Conservation (phyloP, 257 asterid species). For the Solanum sitiens region DNA sequence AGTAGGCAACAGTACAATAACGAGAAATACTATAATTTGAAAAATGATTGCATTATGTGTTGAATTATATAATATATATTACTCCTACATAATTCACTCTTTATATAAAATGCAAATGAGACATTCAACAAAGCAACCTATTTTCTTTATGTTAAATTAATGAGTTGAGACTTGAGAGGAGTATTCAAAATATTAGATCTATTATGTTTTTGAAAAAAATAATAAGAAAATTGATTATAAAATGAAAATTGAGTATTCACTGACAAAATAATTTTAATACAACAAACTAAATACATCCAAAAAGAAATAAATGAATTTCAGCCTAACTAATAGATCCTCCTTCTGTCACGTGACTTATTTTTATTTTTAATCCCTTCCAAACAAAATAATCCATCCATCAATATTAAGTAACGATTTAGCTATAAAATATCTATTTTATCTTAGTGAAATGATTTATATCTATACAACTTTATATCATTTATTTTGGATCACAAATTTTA, state of each 20-base stretch:
- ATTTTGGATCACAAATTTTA: too few species aligned
- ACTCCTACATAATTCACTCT: not conserved
- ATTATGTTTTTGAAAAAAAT: too few species aligned
- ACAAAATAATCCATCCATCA: accelerated
- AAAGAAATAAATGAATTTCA: too few species aligned
- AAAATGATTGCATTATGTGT: not conserved
- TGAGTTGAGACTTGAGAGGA: not conserved
- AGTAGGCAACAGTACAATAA: not conserved
- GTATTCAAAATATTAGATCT: not conserved
- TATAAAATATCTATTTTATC: too few species aligned
- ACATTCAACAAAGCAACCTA: not conserved
- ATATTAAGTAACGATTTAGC: too few species aligned
- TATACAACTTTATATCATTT: too few species aligned
- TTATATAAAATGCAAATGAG: not conserved
- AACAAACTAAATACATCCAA: not conserved
- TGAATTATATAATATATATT: not conserved
- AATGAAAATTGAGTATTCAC: not conserved
- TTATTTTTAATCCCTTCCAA: accelerated
- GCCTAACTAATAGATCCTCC: not conserved
- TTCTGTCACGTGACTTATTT: accelerated
- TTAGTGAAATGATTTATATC: too few species aligned
- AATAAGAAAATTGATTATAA: not conserved
- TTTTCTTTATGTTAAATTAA: not conserved
- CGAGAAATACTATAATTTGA: not conserved
- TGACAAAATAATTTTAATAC: not conserved